Percentiles rank a stretch among this genome's conserved stretches.
phyloP scores from a whole-genome alignment of 768 basidiomycete genomes.

The Dioszegia crocea region DNA sequence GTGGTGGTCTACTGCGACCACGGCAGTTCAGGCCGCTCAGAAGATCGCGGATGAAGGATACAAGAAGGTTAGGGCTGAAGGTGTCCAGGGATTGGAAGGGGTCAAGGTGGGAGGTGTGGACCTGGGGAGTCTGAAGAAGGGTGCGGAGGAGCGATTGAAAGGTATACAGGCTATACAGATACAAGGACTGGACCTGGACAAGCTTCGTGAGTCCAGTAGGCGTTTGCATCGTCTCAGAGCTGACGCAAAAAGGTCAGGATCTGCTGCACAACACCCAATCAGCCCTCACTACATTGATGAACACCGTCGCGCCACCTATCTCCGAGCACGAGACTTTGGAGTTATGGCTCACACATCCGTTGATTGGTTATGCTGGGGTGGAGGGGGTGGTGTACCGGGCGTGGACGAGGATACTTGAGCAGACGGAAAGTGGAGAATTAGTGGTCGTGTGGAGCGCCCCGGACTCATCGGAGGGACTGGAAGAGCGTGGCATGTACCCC shows the following conservation, averaged over 20 bases:
- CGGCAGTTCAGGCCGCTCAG: constrained; percentile 80
- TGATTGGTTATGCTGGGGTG: constrained; percentile 92
- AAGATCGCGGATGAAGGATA: constrained; percentile 89
- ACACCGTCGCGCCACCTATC: constrained; percentile 96
- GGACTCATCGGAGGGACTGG: constrained; percentile 7
- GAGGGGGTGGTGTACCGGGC: constrained; percentile 90
- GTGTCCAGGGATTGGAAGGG: constrained; percentile 23
- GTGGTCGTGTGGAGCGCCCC: constrained; percentile 39
- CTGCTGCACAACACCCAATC: constrained; percentile 82
- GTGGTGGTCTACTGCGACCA: constrained; percentile 83
- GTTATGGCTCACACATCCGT: constrained; percentile 91
- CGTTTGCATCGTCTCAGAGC: not conserved
- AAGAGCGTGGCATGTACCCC: constrained; percentile 65
- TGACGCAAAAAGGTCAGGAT: constrained; percentile 83
- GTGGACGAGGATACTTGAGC: constrained; percentile 50
- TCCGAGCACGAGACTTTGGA: constrained; percentile 97
- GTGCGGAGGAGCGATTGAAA: constrained; percentile 39
- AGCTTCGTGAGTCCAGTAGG: constrained; percentile 65
- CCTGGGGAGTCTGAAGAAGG: constrained; percentile 34
- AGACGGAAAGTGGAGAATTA: constrained; percentile 45
- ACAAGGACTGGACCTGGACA: constrained; percentile 67
- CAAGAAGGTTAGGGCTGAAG: constrained; percentile 65
- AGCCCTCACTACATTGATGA: constrained; percentile 83
- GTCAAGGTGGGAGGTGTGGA: constrained; percentile 45
- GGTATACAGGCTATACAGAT: constrained; percentile 61